Evolutionary conservation across 2,329 filamentous ascomycete species (phyloP).

Genomic region (Colletotrichum endophyticum): DNA sequence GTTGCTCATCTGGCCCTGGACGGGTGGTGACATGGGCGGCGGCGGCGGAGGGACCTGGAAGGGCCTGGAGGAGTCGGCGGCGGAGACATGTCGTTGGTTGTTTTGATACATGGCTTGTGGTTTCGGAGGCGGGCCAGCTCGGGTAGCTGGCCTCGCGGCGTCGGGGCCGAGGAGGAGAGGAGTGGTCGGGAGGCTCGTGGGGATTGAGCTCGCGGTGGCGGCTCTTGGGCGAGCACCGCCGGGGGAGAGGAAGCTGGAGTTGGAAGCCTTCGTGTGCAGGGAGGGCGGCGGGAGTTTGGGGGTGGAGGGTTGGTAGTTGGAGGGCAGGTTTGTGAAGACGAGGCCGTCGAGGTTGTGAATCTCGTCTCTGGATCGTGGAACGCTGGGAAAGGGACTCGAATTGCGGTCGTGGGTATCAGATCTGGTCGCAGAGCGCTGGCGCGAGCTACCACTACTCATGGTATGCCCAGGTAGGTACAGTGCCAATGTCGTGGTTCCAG

Average conservation of each 20-base stretch:
- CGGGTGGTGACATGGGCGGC: slow-evolving; percentile 59
- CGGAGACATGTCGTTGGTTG: slow-evolving; percentile 53
- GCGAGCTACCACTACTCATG: slow-evolving; percentile 22
- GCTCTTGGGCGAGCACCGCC: slow-evolving; percentile 19
- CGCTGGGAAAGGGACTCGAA: slow-evolving; percentile 10
- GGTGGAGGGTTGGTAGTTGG: not conserved
- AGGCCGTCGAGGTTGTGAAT: slow-evolving; percentile 24
- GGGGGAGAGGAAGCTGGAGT: slow-evolving; percentile 7
- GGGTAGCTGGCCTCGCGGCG: slow-evolving; percentile 15
- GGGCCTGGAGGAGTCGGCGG: slow-evolving; percentile 53
- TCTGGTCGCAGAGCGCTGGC: slow-evolving; percentile 22
- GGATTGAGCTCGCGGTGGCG: slow-evolving; percentile 16
- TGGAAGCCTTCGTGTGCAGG: not conserved
- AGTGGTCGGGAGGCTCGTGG: not conserved
- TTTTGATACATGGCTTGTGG: slow-evolving; percentile 58
- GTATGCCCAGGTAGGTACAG: slow-evolving; percentile 7
- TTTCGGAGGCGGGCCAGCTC: slow-evolving; percentile 19
- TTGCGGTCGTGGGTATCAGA: slow-evolving; percentile 20
- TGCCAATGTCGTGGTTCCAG: not conserved
- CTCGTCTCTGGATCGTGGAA: slow-evolving; percentile 21
- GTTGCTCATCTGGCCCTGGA: slow-evolving; percentile 46
- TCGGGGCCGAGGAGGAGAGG: slow-evolving; percentile 9
- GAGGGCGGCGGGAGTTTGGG: not conserved
- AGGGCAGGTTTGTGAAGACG: slow-evolving; percentile 15
- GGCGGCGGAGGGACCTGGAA: slow-evolving; percentile 63